These are phyloP conservation scores for Tremellales sp. DNA, from an alignment of 1,284 basidiomycete species.

Conservation along the genomic window DNA sequence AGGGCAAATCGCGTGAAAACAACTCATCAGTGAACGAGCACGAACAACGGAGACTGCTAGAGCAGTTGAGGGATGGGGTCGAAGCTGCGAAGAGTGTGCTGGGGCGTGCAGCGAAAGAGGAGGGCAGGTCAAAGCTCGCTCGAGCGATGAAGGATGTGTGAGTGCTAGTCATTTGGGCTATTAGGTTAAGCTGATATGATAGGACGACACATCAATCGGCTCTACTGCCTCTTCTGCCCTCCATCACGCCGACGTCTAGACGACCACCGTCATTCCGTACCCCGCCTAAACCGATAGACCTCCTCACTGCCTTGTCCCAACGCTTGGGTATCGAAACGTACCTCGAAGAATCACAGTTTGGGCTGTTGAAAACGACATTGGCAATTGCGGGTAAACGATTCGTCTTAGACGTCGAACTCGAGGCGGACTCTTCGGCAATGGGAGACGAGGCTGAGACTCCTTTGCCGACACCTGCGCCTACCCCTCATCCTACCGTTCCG, in stretches of 20 bases:
- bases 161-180: slow-evolving; percentile 7
- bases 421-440: slow-evolving; percentile 23
- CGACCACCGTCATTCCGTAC: neutral
- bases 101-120: neutral
- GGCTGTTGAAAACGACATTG: slow-evolving; percentile 32
- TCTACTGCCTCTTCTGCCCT: slow-evolving; percentile 19
- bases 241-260: slow-evolving; percentile 9
- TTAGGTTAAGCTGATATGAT: no score
- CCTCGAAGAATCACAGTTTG: slow-evolving; percentile 44
- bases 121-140: neutral
- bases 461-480: slow-evolving; percentile 1
- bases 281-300: slow-evolving; percentile 20
- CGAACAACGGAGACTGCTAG: neutral
- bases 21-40: neutral
- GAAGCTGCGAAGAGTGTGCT: neutral
- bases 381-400: slow-evolving; percentile 39
- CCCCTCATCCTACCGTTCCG: neutral
- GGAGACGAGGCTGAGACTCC: slow-evolving; percentile 23
- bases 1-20: neutral
- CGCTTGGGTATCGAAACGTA: slow-evolving; percentile 34
- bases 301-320: slow-evolving; percentile 28
- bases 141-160: slow-evolving; percentile 32
- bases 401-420: slow-evolving; percentile 43
- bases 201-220: slow-evolving; percentile 32
- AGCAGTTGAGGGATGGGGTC: neutral